These are phyloP conservation scores for Penicillium corylophilum DNA, from an alignment of 2,329 filamentous ascomycete genomes.

Conservation along the genomic window DNA sequence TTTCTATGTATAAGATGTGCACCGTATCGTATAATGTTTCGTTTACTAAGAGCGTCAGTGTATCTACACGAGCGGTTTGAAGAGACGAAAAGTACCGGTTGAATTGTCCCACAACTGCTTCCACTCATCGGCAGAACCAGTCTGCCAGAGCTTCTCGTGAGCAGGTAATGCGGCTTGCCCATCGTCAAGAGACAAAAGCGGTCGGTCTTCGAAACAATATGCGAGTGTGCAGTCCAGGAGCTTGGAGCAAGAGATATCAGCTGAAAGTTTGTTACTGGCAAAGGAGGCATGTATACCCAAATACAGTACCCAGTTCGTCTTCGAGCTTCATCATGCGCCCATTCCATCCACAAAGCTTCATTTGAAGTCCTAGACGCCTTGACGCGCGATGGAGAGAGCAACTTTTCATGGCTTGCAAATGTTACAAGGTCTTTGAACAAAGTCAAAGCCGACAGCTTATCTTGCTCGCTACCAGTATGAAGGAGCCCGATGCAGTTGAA, in stretches of 20 bases:
- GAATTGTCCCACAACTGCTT: conserved; percentile 23
- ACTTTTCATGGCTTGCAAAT: conserved; percentile 20
- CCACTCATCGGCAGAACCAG: conserved; percentile 36
- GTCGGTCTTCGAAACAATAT: conserved; percentile 39
- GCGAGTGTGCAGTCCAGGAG: conserved; percentile 44
- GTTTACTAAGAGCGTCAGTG: conserved; percentile 19
- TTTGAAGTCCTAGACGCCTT: conserved; percentile 5
- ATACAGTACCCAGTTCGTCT: conserved; percentile 44
- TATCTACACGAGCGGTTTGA: not conserved
- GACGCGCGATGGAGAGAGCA: conserved; percentile 16
- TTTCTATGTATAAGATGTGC: conserved; percentile 51
- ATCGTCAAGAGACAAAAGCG: conserved; percentile 42
- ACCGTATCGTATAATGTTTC: conserved; percentile 45
- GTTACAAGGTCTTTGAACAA: conserved; percentile 31
- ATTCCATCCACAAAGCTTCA: conserved; percentile 33
- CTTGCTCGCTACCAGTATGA: conserved; percentile 25
- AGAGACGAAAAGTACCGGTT: conserved; percentile 16
- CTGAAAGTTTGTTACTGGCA: not conserved
- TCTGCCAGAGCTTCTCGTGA: conserved; percentile 44
- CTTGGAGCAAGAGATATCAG: conserved; percentile 20
- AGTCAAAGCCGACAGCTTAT: conserved; percentile 24
- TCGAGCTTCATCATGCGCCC: conserved; percentile 39
- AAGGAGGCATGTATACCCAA: conserved; percentile 39
- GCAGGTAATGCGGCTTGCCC: conserved; percentile 42
- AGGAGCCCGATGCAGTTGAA: conserved; percentile 37